Evolutionary conservation across 2,329 filamentous ascomycete genomes (phyloP).

Genomic region (Stachybotrys chartarum): DNA sequence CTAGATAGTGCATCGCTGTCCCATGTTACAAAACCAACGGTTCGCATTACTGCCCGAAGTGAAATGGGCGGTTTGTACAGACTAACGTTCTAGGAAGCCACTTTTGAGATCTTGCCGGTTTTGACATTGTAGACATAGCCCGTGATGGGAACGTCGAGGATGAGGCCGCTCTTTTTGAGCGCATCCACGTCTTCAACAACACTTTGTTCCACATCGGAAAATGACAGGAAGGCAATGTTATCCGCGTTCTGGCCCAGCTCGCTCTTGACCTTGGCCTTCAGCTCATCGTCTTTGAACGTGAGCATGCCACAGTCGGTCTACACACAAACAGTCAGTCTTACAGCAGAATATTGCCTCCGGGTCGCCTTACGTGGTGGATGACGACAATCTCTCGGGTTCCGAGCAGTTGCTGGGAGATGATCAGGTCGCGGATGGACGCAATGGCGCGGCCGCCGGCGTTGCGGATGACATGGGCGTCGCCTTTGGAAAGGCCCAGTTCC

Average conservation of each 20-base stretch:
- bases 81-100: slow-evolving; percentile 3
- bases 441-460: slow-evolving; percentile 62
- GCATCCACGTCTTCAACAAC: slow-evolving; percentile 60
- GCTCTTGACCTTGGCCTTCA: slow-evolving; percentile 46
- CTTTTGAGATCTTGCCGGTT: slow-evolving; percentile 48
- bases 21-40: no score
- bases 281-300: slow-evolving; percentile 55
- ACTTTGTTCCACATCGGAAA: slow-evolving; percentile 55
- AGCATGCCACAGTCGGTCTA: slow-evolving; percentile 50
- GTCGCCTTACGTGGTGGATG: slow-evolving; percentile 53
- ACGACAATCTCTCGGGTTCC: slow-evolving; percentile 69
- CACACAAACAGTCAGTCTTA: not conserved
- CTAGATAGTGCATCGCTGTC: no score
- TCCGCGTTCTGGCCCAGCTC: slow-evolving; percentile 48
- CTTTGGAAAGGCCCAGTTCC: slow-evolving; percentile 63
- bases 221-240: slow-evolving; percentile 57
- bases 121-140: slow-evolving; percentile 77
- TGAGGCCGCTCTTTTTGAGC: slow-evolving; percentile 50
- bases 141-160: slow-evolving; percentile 56
- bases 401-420: slow-evolving; percentile 74
- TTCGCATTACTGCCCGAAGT: no score
- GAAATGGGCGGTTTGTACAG: not conserved
- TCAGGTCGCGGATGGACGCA: slow-evolving; percentile 65
- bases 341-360: not conserved
- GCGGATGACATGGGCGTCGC: slow-evolving; percentile 72